Evolutionary conservation across 179 eudicot species (phyloP), one percentile per base, ranked within the genome.

Genomic region (Beta macrorhiza): DNA sequence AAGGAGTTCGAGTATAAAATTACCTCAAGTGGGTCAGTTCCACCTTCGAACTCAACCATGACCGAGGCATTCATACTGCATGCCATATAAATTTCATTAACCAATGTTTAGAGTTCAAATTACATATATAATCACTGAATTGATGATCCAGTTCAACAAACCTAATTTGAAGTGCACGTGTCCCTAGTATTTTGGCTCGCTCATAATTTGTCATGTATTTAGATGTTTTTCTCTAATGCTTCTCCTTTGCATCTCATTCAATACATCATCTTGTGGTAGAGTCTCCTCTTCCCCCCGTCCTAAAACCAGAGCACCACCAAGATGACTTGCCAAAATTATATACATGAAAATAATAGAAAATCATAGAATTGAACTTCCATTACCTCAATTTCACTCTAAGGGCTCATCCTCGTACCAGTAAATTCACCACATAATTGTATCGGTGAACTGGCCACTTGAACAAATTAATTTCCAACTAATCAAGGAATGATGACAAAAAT

Each of bases 1-100:
- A 52, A 11, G 14, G 5, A 12, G 14, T 17, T 0, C 29, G 19
- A 51, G 63, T 45, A 47, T 32, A 74, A 44, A 25, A 80, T 83
- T 83, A 95, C 99, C 99, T 95, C 99, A 67, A 95, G 94, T 13
- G 99, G 99, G 56, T 95, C 99, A 68, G 94, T 92, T 86, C 93
- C 99, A 82, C 99, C 99, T 83, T 92, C 93, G 88, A 93, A 81
- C 85, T 91, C 99, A 75, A 95, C 99, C 98, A 95, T 95, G 78
- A 95, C 98, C 4, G 99, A 98, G 9, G 99, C 99, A 86, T 95
- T 95, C 99, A 95, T 95, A 88, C 98, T 93, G 94, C 81, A 76
- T 53, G 56, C 42, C 49, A 75, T 74, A 85, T 47, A 84, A 75
- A 72, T 64, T 71, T 37, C 17, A 58, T 25, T 25, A 25, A 25